A percentile compares a stretch with the other conserved stretches of the same genome.
These are phyloP conservation scores for Rhizophora mangle DNA, from an alignment of 345 rosid species.

Conservation along the genomic window DNA sequence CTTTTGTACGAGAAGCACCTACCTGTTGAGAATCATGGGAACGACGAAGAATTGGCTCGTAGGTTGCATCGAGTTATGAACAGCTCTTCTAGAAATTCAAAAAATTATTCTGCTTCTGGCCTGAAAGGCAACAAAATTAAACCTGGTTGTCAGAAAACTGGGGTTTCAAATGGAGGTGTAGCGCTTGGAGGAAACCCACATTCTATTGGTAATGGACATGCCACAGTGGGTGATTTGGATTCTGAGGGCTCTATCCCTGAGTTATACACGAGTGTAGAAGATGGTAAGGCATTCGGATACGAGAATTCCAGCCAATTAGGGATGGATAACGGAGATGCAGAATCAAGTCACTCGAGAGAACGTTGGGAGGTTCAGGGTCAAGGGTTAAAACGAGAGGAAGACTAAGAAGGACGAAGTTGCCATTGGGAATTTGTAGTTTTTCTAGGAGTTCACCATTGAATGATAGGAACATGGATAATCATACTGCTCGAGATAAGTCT, in stretches of 20 bases:
- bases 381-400: constrained; percentile 66
- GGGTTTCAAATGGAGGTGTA: constrained; percentile 31
- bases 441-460: constrained; percentile 34
- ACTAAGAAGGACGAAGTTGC: constrained; percentile 70
- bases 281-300: constrained; percentile 32
- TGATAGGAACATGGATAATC: constrained; percentile 42
- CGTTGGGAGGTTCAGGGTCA: constrained; percentile 37
- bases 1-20: constrained; percentile 66
- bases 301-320: constrained; percentile 29
- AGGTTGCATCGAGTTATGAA: constrained; percentile 68
- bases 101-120: constrained; percentile 45
- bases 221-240: constrained; percentile 45
- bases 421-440: constrained; percentile 52
- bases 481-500: constrained; percentile 30
- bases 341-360: constrained; percentile 38
- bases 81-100: constrained; percentile 74
- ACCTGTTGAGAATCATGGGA: constrained; percentile 35
- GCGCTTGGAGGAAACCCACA: constrained; percentile 31
- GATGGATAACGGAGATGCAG: constrained; percentile 39
- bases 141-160: constrained; percentile 34
- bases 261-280: constrained; percentile 24
- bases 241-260: constrained; percentile 57
- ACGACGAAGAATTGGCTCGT: constrained; percentile 68
- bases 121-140: constrained; percentile 50
- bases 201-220: constrained; percentile 44